Conservation (phyloP, 2,329 filamentous ascomycete species). For the Fusarium verticillioides region DNA sequence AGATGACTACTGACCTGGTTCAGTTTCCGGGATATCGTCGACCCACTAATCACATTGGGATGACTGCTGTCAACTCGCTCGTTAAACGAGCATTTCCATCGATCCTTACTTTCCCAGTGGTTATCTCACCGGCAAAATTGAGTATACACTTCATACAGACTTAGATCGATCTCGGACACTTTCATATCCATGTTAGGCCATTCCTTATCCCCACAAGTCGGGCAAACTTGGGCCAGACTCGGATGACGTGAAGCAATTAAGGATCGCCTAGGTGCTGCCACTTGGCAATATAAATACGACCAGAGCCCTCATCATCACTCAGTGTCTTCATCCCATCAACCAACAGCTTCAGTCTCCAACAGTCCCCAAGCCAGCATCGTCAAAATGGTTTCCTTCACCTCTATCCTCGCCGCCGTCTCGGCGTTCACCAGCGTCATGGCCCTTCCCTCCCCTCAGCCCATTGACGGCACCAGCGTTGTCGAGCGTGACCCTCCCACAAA, state of each 20-base stretch:
- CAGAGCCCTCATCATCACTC: neutral
- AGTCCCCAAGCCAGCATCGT: neutral
- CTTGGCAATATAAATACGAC: slow-evolving; percentile 26
- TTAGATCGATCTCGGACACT: slow-evolving; percentile 7
- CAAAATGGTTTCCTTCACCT: slow-evolving; percentile 41
- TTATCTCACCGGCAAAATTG: slow-evolving; percentile 30
- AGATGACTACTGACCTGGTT: slow-evolving; percentile 16
- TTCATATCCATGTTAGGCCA: neutral
- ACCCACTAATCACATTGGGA: slow-evolving; percentile 14
- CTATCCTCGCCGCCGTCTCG: slow-evolving; percentile 35
- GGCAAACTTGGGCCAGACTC: neutral
- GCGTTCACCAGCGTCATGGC: slow-evolving; percentile 34
- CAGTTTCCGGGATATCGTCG: neutral
- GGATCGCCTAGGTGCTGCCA: neutral
- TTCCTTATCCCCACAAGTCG: slow-evolving; percentile 9
- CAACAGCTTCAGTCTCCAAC: neutral
- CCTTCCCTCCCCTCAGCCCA: slow-evolving; percentile 18
- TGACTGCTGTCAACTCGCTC: neutral
- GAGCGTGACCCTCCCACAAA: neutral
- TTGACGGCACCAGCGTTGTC: neutral
- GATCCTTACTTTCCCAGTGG: slow-evolving; percentile 1
- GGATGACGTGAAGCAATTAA: neutral
- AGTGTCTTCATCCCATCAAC: neutral
- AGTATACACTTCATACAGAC: neutral
- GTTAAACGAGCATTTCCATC: neutral